Conservation (phyloP, 2,329 filamentous ascomycete species). For the Stagonosporopsis chrysanthemi region DNA sequence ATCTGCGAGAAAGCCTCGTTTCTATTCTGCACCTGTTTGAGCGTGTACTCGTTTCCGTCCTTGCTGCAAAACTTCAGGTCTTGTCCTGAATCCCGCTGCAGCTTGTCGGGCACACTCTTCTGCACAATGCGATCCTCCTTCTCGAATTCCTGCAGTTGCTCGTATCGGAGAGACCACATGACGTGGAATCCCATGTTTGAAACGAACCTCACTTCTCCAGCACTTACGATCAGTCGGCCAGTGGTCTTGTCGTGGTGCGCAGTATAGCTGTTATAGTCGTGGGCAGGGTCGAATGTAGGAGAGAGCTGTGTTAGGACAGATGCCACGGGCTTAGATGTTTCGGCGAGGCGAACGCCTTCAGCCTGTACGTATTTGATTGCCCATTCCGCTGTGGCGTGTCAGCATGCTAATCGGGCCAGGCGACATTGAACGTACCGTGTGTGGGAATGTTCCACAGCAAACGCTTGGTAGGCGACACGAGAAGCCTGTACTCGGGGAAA, state of each 20-base stretch:
- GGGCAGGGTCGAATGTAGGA: conserved; percentile 6
- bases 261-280: conserved; percentile 33
- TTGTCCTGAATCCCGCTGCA: conserved; percentile 26
- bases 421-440: conserved; percentile 27
- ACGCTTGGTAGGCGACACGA: conserved; percentile 47
- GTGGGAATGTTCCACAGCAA: conserved; percentile 50
- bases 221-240: conserved; percentile 29
- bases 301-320: neutral
- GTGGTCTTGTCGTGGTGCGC: conserved; percentile 22
- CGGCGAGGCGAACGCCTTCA: conserved; percentile 26
- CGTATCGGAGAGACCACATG: conserved; percentile 27
- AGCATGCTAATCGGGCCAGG: neutral
- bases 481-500: conserved; percentile 46
- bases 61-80: conserved; percentile 30
- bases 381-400: conserved; percentile 37
- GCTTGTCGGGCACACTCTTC: conserved; percentile 28
- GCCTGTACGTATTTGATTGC: conserved; percentile 43
- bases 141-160: conserved; percentile 30
- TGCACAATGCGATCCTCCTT: conserved; percentile 34
- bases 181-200: conserved; percentile 20
- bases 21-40: conserved; percentile 34
- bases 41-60: conserved; percentile 19
- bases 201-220: conserved; percentile 30
- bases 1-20: conserved; percentile 44
- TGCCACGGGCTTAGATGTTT: neutral